A percentile compares a stretch with the other conserved stretches of the same genome.
Evolutionary conservation across 345 rosid species (phyloP).

Genomic region (Murraya koenigii): DNA sequence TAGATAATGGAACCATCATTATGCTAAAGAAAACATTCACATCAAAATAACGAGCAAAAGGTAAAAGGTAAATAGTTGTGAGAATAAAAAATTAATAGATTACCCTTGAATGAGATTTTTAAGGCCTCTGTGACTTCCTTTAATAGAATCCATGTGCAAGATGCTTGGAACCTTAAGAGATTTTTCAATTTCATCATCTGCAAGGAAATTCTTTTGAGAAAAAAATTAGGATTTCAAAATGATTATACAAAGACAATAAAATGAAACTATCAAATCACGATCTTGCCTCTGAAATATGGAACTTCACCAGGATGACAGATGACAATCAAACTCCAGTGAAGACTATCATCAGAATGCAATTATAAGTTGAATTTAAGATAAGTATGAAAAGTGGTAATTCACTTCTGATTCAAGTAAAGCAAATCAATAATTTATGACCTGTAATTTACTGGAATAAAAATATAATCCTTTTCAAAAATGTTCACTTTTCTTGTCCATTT

Average conservation of each 20-base stretch:
- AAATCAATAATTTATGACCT: constrained; percentile 40
- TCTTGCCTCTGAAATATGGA: constrained; percentile 53
- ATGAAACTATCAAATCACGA: constrained; percentile 1
- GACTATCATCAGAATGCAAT: constrained; percentile 48
- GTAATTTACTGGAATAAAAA: constrained; percentile 92
- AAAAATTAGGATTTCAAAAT: constrained; percentile 6
- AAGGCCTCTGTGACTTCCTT: constrained; percentile 91
- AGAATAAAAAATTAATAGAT: not conserved
- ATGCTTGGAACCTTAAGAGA: constrained; percentile 65
- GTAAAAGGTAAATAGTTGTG: not conserved
- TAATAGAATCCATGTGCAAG: constrained; percentile 94
- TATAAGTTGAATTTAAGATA: constrained; percentile 22
- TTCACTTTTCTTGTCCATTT: constrained; percentile 97
- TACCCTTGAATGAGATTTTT: constrained; percentile 87
- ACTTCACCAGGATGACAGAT: constrained; percentile 92
- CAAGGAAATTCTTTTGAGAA: constrained; percentile 1
- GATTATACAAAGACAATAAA: constrained; percentile 10
- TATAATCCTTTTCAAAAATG: constrained; percentile 81
- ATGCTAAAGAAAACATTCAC: not conserved
- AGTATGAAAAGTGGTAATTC: not conserved
- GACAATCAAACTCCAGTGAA: constrained; percentile 95
- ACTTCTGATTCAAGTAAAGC: not conserved
- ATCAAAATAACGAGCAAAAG: not conserved
- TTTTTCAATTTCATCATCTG: constrained; percentile 46
- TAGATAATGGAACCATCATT: not conserved